Evolutionary conservation across 768 basidiomycete species (phyloP), one percentile per base, ranked within the genome.

Genomic region (Termitomyces eurrhizus): DNA sequence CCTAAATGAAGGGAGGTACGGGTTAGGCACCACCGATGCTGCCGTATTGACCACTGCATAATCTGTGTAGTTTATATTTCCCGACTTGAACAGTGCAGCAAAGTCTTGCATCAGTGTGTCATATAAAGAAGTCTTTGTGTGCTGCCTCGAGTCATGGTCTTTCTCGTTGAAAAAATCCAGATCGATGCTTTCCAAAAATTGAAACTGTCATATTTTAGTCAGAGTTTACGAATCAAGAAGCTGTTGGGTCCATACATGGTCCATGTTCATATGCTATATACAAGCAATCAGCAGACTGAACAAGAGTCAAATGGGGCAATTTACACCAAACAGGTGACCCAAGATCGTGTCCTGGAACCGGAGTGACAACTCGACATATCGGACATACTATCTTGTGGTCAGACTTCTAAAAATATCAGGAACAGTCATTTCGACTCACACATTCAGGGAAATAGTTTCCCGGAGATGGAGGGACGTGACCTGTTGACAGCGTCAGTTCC

Each of bases 311-410:
- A 41, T 45, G 66, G 14, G 69, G 62, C 33, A 14, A 76, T 88
- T 72, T 76, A 91, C 92, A 71, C 90, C 93, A 64, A 80, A 95
- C 36, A 95, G 73, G 73, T 93, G 91, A 1, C 93, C 93, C 41
- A 95, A 76, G 64, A 95, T 89, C 9, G 90, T 92, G 69, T 94
- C 93, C 69, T 94, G 93, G 73, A 83, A 95, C 60, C 89, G 77
- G 61, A 95, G 75, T n/a, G 89, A 80, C 52, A 95, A 73, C 70
- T 92, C 87, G 44, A 80, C 80, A 67, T 89, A 90, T 39, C 86
- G 86, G 62, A 83, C 79, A 69, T 87, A 89, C 82, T 83, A 63
- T 54, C 26, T 29, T 29, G 59, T 55, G 57, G 16, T 45, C 56
- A 56, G 59, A 67, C 58, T n/a, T 32, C 9, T 8, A 5, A 24